Evolutionary conservation across 768 basidiomycete species (phyloP).

Genomic region (Antrodiella citrinella): DNA sequence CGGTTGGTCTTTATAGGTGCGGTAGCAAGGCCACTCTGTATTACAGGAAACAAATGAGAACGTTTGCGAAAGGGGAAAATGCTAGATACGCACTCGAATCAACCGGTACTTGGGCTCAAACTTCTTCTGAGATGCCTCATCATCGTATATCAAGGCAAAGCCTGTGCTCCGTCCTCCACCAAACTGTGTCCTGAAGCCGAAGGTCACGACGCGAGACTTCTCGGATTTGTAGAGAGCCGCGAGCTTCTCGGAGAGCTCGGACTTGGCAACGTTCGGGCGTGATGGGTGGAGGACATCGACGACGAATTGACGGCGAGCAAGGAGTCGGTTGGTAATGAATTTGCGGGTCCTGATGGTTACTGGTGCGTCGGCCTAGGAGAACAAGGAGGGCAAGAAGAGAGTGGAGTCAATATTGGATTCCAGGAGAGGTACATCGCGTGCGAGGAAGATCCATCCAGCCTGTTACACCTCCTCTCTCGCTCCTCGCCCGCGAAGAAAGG

Average conservation of each 20-base stretch:
- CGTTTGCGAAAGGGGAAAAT: not conserved
- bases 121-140: conserved; percentile 89
- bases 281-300: conserved; percentile 94
- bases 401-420: conserved; percentile 2
- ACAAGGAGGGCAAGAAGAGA: conserved; percentile 13
- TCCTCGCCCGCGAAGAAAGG: conserved; percentile 3
- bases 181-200: conserved; percentile 92
- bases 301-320: conserved; percentile 93
- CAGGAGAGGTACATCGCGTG: conserved; percentile 23
- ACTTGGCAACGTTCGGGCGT: conserved; percentile 87
- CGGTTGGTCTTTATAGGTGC: conserved; percentile 91
- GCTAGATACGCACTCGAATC: conserved; percentile 65
- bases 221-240: conserved; percentile 89
- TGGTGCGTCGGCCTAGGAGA: conserved; percentile 64
- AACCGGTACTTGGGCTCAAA: conserved; percentile 96
- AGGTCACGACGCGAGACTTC: conserved; percentile 84
- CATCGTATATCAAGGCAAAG: conserved; percentile 96
- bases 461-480: conserved; percentile 5
- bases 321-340: conserved; percentile 98
- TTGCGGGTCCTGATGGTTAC: conserved; percentile 97
- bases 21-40: conserved; percentile 54
- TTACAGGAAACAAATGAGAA: not conserved
- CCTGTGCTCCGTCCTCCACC: conserved; percentile 98
- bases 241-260: conserved; percentile 89
- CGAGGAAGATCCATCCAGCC: conserved; percentile 25